phyloP scores from a whole-genome alignment of 495 filamentous ascomycete species.

The Neurospora hispaniola region DNA sequence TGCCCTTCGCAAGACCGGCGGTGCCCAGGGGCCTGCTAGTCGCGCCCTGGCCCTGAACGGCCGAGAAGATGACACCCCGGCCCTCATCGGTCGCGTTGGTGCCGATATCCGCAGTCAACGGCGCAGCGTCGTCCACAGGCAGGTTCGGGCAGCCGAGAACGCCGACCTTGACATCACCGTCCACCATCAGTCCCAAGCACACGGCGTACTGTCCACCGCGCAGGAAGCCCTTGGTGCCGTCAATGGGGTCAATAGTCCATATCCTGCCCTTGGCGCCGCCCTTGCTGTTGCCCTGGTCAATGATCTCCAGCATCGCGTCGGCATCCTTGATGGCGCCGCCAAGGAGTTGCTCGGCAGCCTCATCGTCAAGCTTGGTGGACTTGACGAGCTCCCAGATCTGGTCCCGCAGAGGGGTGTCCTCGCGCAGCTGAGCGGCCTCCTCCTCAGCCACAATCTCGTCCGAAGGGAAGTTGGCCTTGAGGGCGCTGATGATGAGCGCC shows the following conservation, averaged over 20 bases:
- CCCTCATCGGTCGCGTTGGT: slow-evolving; percentile 51
- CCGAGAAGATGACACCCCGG: slow-evolving; percentile 77
- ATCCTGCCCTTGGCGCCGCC: slow-evolving; percentile 76
- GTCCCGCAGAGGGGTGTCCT: slow-evolving; percentile 51
- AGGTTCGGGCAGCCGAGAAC: slow-evolving; percentile 93
- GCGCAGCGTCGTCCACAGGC: slow-evolving; percentile 65
- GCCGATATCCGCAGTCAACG: slow-evolving; percentile 56
- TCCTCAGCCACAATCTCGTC: slow-evolving; percentile 95
- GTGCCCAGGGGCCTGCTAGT: slow-evolving; percentile 57
- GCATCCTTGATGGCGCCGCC: slow-evolving; percentile 61
- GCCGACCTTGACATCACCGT: slow-evolving; percentile 90
- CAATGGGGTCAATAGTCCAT: slow-evolving; percentile 96
- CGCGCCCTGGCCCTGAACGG: slow-evolving; percentile 65
- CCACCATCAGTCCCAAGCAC: slow-evolving; percentile 80
- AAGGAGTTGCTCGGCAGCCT: slow-evolving; percentile 37
- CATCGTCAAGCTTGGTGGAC: slow-evolving; percentile 59
- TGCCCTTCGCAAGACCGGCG: slow-evolving; percentile 46
- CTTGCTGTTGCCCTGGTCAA: slow-evolving; percentile 71
- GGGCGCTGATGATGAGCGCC: slow-evolving; percentile 84
- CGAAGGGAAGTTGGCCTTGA: slow-evolving; percentile 76
- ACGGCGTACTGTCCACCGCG: slow-evolving; percentile 97
- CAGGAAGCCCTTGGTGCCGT: slow-evolving; percentile 95
- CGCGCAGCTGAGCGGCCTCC: slow-evolving; percentile 67
- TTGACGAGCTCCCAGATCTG: slow-evolving; percentile 78
- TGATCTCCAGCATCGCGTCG: slow-evolving; percentile 71